Evolutionary conservation across 1,284 basidiomycete genomes (phyloP), one percentile per base, ranked within the genome.

Genomic region (Psilocybe mexicana): DNA sequence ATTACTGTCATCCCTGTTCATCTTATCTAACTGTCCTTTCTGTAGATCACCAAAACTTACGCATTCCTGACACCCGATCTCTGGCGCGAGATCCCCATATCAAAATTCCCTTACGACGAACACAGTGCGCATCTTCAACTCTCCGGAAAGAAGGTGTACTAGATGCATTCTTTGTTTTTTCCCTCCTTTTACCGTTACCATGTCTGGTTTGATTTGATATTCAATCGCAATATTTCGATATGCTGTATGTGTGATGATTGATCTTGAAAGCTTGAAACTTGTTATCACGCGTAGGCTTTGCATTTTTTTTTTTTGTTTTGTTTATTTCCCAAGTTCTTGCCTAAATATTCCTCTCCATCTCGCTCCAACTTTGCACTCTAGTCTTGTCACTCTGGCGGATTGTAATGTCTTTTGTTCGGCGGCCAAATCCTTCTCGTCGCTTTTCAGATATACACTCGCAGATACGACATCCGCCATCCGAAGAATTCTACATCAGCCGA

Each of bases 41-140:
- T 67, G 30, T 42, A 93, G 91, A 94, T 99, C 76, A 93, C 96
- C 69, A 95, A 95, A 87, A 98, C 96, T 65, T 99, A 98, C 78
- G 78, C 89, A 51, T 95, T 97, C 92, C 90, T 98, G 66, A 98
- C 96, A 51, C 96, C 97, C 64, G 95, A 98, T 78, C 85, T 99
- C 71, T 99, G 96, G 96, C 86, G 88, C 71, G 91, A 97, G 73
- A 97, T 98, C 75, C 88, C 94, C 48, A 81, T 92, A 44, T 92
- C 91, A 64, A 90, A 90, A 76, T 84, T 91, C 69, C 94, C 94
- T 30, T 96, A 91, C 81, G 96, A 97, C 76, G 94, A 96, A 81
- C 90, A 93, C 84, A 93, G 92, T 69, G 89, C 86, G 54, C 93
- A 96, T 77, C 83, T 98, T 63, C 91, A 92, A 75, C 82, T 95